Evolutionary conservation across 352 stramenopile species (phyloP).

Genomic region (Globisporangium apiculatum): DNA sequence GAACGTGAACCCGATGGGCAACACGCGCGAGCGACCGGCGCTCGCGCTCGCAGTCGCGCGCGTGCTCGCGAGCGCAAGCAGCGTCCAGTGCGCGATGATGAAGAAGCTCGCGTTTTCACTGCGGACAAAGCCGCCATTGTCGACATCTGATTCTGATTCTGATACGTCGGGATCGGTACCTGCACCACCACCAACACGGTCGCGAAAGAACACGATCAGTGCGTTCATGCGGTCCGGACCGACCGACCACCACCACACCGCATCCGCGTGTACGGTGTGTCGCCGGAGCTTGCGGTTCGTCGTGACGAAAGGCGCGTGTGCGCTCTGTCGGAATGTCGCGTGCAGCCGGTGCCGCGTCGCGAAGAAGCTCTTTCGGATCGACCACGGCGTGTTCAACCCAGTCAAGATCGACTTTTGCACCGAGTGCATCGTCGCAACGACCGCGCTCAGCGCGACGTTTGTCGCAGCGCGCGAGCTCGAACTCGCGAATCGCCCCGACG

Average conservation of each 20-base stretch:
- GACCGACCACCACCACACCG: not conserved
- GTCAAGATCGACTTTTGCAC: conserved; percentile 46
- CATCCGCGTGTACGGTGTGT: conserved; percentile 21
- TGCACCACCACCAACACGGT: conserved; percentile 11
- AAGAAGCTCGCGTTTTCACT: conserved; percentile 46
- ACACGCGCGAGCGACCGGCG: conserved; percentile 32
- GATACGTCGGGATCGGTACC: no score
- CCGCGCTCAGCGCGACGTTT: conserved; percentile 8
- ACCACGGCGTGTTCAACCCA: conserved; percentile 36
- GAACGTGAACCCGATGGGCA: conserved; percentile 36
- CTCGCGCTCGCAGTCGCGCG: conserved; percentile 39
- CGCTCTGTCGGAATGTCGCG: conserved; percentile 24
- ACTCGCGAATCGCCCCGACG: not conserved
- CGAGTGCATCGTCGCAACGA: conserved; percentile 13
- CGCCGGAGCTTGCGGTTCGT: conserved; percentile 27
- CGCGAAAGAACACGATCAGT: conserved; percentile 13
- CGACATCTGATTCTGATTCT: not conserved
- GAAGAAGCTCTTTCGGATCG: conserved; percentile 46
- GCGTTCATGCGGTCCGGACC: conserved; percentile 8
- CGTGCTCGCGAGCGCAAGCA: conserved; percentile 27
- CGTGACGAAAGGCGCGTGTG: conserved; percentile 16
- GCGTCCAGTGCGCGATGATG: conserved; percentile 60
- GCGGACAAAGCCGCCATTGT: conserved; percentile 10
- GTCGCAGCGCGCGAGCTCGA: conserved; percentile 11
- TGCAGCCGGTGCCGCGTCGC: conserved; percentile 34